A percentile compares a stretch with the other conserved stretches of the same genome.
These are phyloP conservation scores for Cupressus sempervirens DNA, from an alignment of 75 land plant species.

Conservation along the genomic window DNA sequence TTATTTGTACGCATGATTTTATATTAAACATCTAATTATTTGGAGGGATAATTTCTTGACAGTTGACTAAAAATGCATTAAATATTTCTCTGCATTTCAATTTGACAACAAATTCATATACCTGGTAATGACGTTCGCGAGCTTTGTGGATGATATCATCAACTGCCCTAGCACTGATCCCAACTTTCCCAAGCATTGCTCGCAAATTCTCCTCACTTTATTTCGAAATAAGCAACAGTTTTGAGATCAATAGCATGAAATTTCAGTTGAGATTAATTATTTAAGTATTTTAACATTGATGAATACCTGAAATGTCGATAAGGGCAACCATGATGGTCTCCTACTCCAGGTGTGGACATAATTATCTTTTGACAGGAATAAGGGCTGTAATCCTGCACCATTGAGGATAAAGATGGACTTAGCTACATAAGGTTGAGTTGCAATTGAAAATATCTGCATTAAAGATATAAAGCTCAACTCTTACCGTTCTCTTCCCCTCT, in stretches of 20 bases:
- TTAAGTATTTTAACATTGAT: neutral
- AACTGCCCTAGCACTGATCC: slow-evolving; percentile 41
- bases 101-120: slow-evolving; percentile 10
- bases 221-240: neutral
- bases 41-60: neutral
- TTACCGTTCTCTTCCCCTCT: slow-evolving; percentile 90
- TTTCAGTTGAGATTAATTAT: neutral
- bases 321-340: slow-evolving; percentile 99
- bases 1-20: neutral
- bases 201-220: slow-evolving; percentile 80
- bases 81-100: neutral
- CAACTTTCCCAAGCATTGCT: slow-evolving; percentile 69
- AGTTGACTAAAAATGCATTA: neutral
- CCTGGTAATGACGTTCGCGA: slow-evolving; percentile 88
- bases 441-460: neutral
- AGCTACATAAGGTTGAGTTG: neutral
- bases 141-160: slow-evolving; percentile 78
- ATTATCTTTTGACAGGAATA: slow-evolving; percentile 93
- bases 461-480: slow-evolving; percentile 2
- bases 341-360: slow-evolving; percentile 84
- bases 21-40: neutral
- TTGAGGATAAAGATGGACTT: neutral
- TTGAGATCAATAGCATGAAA: slow-evolving; percentile 4
- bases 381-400: slow-evolving; percentile 86
- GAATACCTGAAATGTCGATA: slow-evolving; percentile 92